Conservation (phyloP, 768 basidiomycete species). For the Flagelloscypha sp. region DNA sequence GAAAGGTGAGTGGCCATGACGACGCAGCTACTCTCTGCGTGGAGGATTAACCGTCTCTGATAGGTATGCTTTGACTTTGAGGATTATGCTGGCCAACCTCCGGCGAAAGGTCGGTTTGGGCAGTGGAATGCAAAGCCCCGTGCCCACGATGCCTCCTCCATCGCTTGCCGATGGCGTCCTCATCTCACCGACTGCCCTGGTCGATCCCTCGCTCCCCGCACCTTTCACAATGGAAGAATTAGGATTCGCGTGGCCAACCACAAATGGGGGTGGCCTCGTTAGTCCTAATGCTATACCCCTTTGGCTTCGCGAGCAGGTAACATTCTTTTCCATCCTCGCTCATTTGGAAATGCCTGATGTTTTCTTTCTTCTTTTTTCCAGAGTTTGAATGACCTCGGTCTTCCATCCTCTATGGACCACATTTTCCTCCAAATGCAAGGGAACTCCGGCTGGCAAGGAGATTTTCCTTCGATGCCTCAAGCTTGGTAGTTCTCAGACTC, state of each 20-base stretch:
- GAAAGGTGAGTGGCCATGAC: slow-evolving; percentile 50
- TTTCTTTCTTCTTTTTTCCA: slow-evolving; percentile 22
- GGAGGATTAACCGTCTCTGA: background rate
- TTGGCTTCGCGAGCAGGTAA: slow-evolving; percentile 87
- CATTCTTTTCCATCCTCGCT: slow-evolving; percentile 16
- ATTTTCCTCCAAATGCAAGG: slow-evolving; percentile 75
- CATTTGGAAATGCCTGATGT: background rate
- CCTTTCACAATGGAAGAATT: slow-evolving; percentile 84
- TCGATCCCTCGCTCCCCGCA: slow-evolving; percentile 43
- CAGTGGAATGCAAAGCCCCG: slow-evolving; percentile 38
- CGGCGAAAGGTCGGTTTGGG: slow-evolving; percentile 76
- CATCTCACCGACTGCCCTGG: slow-evolving; percentile 44
- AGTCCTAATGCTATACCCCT: slow-evolving; percentile 77
- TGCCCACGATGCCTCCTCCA: slow-evolving; percentile 45
- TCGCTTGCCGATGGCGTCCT: slow-evolving; percentile 53
- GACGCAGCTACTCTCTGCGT: background rate
- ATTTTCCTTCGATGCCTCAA: slow-evolving; percentile 71
- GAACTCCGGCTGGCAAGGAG: slow-evolving; percentile 67
- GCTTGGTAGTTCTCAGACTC: slow-evolving; percentile 54
- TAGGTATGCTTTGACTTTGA: slow-evolving; percentile 83
- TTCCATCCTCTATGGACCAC: slow-evolving; percentile 87
- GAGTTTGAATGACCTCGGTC: slow-evolving; percentile 82
- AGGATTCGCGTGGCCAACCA: slow-evolving; percentile 65
- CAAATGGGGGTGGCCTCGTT: slow-evolving; percentile 51
- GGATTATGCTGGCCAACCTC: slow-evolving; percentile 89